These are phyloP conservation scores for Vaccinium darrowii DNA, from an alignment of 148 eudicot genomes.

Conservation along the genomic window DNA sequence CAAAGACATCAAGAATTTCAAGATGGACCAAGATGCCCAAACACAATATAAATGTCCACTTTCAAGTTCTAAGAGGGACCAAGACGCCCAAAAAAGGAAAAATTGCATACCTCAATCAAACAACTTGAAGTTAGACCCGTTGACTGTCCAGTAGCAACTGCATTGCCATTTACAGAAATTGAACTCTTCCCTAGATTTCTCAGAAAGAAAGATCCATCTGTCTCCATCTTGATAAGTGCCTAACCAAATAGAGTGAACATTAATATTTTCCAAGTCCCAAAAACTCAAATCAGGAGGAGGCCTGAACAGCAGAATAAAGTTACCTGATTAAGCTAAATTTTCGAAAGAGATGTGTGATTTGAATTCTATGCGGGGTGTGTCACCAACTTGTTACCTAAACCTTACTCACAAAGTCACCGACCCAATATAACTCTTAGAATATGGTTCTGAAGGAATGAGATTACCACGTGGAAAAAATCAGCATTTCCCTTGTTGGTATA, in stretches of 20 bases:
- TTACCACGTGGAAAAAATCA: neutral
- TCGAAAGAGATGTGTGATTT: neutral
- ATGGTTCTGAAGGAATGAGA: neutral
- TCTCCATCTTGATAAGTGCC: slow-evolving; percentile 81
- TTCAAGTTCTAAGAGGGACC: neutral
- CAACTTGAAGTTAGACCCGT: slow-evolving; percentile 50
- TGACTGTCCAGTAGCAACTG: slow-evolving; percentile 43
- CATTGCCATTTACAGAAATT: slow-evolving; percentile 56
- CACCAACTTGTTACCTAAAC: neutral
- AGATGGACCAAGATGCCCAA: neutral
- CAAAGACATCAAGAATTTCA: neutral
- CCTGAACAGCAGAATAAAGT: neutral
- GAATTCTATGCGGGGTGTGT: neutral
- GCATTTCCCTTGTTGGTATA: neutral
- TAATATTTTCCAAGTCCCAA: neutral
- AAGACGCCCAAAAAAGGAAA: slow-evolving; percentile 20
- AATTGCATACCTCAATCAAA: slow-evolving; percentile 68
- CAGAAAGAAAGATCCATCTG: slow-evolving; percentile 66
- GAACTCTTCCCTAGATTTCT: slow-evolving; percentile 69
- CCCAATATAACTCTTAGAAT: neutral
- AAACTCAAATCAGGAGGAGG: slow-evolving; percentile 13
- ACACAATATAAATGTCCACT: neutral
- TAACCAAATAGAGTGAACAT: slow-evolving; percentile 24
- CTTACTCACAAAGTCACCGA: neutral
- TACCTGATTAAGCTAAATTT: neutral